Evolutionary conservation across 495 filamentous ascomycete genomes (phyloP), one percentile per base, ranked within the genome.

Genomic region (Podospora australis): DNA sequence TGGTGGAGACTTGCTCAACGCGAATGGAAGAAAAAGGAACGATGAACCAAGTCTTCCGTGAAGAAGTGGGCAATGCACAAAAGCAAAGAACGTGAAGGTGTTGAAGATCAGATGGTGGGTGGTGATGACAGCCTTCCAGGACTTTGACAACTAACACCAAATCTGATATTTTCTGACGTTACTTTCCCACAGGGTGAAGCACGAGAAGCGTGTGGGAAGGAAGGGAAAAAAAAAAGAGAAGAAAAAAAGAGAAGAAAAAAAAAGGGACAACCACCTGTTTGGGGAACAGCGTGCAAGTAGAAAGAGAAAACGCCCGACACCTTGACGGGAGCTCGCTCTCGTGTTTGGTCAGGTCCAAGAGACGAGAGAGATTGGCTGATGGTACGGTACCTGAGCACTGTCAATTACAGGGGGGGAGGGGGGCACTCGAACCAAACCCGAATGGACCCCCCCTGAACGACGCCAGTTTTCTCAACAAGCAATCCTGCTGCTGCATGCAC

Each of bases 341-440:
- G 29, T 30, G 23, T 28, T 20, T 22, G 41, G 41, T 32, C 50
- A 21, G 24, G 42, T 45, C 40, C 13, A 40, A 45, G 34, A 21
- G 38, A 49, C 39, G 17, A 20, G 28, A 34, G 55, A 58, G 55
- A 58, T 58, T 58, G 55, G 55, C 48, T 55, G 55, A 17, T 46
- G 47, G 52, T 49, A 45, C 42, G 32, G 46, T 34, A 34, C 51
- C 45, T 19, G 29, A 45, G 41, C 29, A 39, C 29, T 46, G 46
- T 47, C 44, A 48, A 44, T 52, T 48, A 45, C 41, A 42, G 45
- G 42, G 44, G 52, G 55, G 44, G 43, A n/a, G n/a, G n/a, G n/a
- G n/a, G n/a, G n/a, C n/a, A n/a, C n/a, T 6, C 30, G 44, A 38
- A 41, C 55, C 48, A 57, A 50, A 48, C 50, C 55, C 34, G 8